phyloP scores from a whole-genome alignment of 164 flowering plant genomes.

The Euptelea pleiosperma region DNA sequence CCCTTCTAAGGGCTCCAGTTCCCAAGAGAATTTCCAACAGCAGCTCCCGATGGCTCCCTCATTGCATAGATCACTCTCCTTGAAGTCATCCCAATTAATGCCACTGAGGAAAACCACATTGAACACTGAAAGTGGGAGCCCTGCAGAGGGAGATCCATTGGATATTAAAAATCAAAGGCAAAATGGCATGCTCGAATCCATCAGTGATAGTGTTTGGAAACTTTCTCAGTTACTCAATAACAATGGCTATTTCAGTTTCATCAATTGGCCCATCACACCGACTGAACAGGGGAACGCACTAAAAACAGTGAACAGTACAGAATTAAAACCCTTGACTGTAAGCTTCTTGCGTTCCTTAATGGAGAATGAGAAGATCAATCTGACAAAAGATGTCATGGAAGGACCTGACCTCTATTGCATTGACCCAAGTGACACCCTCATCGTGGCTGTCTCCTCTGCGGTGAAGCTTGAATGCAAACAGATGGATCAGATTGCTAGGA shows the following conservation, averaged over 20 bases:
- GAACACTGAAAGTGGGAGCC: not conserved
- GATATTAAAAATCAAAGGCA: slow-evolving; percentile 1
- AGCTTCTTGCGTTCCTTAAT: slow-evolving; percentile 9
- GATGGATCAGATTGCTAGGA: slow-evolving; percentile 23
- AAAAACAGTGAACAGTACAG: not conserved
- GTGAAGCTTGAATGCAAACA: slow-evolving; percentile 19
- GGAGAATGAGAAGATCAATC: slow-evolving; percentile 8
- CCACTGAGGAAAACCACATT: slow-evolving; percentile 2
- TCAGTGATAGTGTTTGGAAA: slow-evolving; percentile 1
- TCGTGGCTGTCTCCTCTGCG: slow-evolving; percentile 16
- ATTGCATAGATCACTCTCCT: not conserved
- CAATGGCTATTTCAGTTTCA: not conserved
- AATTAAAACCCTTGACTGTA: slow-evolving; percentile 12
- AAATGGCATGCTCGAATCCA: not conserved
- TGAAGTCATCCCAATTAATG: not conserved
- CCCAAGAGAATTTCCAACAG: not conserved
- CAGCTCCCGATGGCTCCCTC: slow-evolving; percentile 2
- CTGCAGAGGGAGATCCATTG: slow-evolving; percentile 2
- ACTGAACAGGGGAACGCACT: not conserved
- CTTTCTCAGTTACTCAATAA: not conserved
- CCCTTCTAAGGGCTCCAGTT: slow-evolving; percentile 5
- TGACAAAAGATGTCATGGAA: slow-evolving; percentile 5
- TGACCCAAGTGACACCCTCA: slow-evolving; percentile 5
- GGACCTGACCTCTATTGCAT: not conserved
- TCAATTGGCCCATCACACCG: not conserved